phyloP scores from a whole-genome alignment of 768 basidiomycete genomes.

The Cystofilobasidium ferigula region DNA sequence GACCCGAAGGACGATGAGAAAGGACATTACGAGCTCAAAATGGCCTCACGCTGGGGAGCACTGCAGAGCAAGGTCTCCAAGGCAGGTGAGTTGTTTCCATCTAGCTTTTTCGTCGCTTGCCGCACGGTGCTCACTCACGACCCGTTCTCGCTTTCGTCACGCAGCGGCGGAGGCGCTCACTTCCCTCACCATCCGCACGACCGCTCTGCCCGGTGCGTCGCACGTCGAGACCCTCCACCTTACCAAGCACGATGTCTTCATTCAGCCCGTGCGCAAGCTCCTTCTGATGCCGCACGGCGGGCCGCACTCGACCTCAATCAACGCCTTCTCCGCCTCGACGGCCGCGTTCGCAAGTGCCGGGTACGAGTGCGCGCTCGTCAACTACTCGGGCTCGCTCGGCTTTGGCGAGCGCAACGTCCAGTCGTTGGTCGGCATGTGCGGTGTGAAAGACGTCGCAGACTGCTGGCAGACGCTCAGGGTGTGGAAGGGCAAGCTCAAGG shows the following conservation, averaged over 20 bases:
- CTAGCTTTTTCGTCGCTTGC: too few species aligned
- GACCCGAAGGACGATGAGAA: too few species aligned
- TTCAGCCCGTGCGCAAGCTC: conserved; percentile 27
- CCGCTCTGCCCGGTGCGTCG: conserved; percentile 47
- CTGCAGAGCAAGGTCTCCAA: too few species aligned
- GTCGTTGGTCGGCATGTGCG: conserved; percentile 50
- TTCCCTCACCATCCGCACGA: conserved; percentile 43
- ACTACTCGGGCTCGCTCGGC: conserved; percentile 59
- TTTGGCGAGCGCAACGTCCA: conserved; percentile 55
- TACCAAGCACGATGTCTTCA: conserved; percentile 28
- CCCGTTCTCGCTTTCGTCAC: too few species aligned
- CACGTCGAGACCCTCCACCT: conserved; percentile 44
- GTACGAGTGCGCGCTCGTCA: conserved; percentile 54
- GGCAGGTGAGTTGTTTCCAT: too few species aligned
- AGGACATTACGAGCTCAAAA: too few species aligned
- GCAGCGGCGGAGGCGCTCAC: conserved; percentile 44
- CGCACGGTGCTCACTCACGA: too few species aligned
- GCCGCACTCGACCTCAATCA: conserved; percentile 47
- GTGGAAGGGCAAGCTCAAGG: conserved; percentile 39
- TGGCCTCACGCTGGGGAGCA: too few species aligned
- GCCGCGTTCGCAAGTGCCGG: conserved; percentile 38
- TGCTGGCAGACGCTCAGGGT: conserved; percentile 47
- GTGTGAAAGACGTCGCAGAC: conserved; percentile 55
- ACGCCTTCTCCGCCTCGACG: conserved; percentile 44
- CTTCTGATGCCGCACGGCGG: conserved; percentile 55